These are phyloP conservation scores for Hirsutella rhossiliensis DNA, from an alignment of 2,329 filamentous ascomycete genomes.

Conservation along the genomic window DNA sequence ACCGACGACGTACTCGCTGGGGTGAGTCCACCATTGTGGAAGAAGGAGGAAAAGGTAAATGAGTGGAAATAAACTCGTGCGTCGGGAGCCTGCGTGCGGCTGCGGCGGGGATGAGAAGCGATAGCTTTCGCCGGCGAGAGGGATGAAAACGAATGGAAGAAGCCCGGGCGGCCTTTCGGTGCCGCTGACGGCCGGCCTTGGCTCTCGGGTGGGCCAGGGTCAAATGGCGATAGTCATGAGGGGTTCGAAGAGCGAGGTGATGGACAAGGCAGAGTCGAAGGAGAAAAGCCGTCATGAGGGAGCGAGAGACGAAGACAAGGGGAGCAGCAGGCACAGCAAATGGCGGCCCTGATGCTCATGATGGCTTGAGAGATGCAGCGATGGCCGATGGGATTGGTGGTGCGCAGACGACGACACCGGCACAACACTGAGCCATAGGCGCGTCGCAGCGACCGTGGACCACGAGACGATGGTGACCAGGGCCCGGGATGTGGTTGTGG, in stretches of 20 bases:
- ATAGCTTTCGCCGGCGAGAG: conserved; percentile 13
- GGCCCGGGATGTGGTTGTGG: background rate
- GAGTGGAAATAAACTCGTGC: conserved; percentile 4
- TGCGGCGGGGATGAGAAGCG: conserved; percentile 7
- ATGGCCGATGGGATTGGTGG: background rate
- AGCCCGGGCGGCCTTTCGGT: conserved; percentile 22
- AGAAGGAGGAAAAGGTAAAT: background rate
- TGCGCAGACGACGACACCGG: background rate
- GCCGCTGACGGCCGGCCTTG: conserved; percentile 29
- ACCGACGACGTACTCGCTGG: conserved; percentile 27
- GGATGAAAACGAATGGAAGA: conserved; percentile 23
- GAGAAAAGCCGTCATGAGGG: conserved; percentile 35
- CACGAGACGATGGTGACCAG: background rate
- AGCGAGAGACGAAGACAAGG: conserved; percentile 7
- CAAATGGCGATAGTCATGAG: conserved; percentile 30
- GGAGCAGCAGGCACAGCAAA: conserved; percentile 6
- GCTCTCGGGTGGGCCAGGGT: conserved; percentile 25
- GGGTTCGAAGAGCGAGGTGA: conserved; percentile 31
- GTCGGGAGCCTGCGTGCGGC: conserved; percentile 6
- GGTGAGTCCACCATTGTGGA: conserved; percentile 16
- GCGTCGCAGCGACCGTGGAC: conserved; percentile 2
- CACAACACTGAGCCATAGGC: background rate
- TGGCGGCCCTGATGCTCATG: conserved; percentile 4
- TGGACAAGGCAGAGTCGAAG: conserved; percentile 34
- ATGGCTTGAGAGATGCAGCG: background rate